These are phyloP conservation scores for Hymenoscyphus salicellus DNA, from an alignment of 2,329 filamentous ascomycete genomes.

Conservation along the genomic window DNA sequence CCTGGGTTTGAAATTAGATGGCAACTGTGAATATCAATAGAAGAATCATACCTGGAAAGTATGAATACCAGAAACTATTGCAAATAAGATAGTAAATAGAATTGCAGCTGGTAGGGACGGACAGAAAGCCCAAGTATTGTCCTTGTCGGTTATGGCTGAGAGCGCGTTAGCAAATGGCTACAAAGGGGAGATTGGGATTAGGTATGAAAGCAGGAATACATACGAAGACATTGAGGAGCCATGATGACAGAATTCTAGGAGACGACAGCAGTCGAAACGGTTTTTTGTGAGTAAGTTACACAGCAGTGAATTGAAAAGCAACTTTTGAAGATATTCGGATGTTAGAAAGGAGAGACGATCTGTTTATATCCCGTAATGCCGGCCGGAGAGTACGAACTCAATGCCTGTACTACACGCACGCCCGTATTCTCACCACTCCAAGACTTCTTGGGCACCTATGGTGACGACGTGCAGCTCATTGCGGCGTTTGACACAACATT, in stretches of 20 bases:
- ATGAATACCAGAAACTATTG: slow-evolving; percentile 30
- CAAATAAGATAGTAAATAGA: slow-evolving; percentile 37
- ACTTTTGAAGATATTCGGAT: not conserved
- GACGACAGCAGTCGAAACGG: not conserved
- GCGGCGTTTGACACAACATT: not conserved
- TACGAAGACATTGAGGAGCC: slow-evolving; percentile 5
- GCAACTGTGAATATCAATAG: not conserved
- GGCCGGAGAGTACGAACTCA: not conserved
- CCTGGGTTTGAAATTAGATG: slow-evolving; percentile 8
- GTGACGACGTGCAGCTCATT: not conserved
- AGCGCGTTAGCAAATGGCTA: not conserved
- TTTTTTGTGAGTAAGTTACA: not conserved
- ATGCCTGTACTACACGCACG: not conserved
- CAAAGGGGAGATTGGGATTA: not conserved
- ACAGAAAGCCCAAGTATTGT: slow-evolving; percentile 34
- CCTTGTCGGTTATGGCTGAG: not conserved
- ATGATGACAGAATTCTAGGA: not conserved
- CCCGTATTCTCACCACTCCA: not conserved
- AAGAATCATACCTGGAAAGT: slow-evolving; percentile 27
- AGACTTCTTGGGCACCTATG: not conserved
- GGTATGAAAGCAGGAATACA: not conserved
- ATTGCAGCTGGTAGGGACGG: slow-evolving; percentile 38
- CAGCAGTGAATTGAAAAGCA: not conserved
- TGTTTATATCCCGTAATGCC: not conserved
- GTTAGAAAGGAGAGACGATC: not conserved